Conservation (phyloP, 306 rosid species). For the Carpinus viminea region DNA sequence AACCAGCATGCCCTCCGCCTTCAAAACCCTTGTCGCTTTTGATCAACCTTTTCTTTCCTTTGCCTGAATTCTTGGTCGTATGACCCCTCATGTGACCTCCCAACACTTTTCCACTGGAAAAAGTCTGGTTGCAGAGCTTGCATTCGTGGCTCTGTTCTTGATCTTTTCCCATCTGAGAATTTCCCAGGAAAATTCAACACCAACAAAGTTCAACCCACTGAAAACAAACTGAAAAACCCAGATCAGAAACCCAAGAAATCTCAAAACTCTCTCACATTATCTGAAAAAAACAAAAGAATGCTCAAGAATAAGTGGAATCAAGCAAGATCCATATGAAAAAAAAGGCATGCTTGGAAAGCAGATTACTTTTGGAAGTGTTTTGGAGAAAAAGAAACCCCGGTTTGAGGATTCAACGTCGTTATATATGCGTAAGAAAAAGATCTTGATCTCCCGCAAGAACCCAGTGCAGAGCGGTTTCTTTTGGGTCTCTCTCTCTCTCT, state of each 20-base stretch:
- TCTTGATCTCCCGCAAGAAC: neutral
- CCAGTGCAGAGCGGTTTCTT: conserved; percentile 6
- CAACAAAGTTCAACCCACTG: neutral
- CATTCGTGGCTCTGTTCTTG: conserved; percentile 40
- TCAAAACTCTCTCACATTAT: conserved; percentile 6
- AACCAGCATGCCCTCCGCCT: conserved; percentile 19
- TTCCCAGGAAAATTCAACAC: neutral
- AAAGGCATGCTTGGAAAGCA: neutral
- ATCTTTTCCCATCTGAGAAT: conserved; percentile 34
- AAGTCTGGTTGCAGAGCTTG: conserved; percentile 45
- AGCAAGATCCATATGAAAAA: conserved; percentile 30
- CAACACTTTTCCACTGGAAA: conserved; percentile 45
- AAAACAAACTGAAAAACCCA: conserved; percentile 17
- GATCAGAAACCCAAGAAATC: conserved; percentile 29
- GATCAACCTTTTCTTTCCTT: conserved; percentile 15
- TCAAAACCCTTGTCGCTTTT: conserved; percentile 4
- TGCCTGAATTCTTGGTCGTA: conserved; percentile 22
- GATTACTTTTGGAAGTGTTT: conserved; percentile 4
- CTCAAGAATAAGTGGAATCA: conserved; percentile 35
- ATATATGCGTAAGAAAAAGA: conserved; percentile 7
- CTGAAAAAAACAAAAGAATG: neutral
- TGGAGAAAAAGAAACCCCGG: conserved; percentile 2
- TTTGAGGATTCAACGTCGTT: conserved; percentile 3
- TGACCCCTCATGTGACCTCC: conserved; percentile 44
- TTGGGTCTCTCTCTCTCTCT: conserved; percentile 8